Evolutionary conservation across 345 rosid species (phyloP).

Genomic region (Salix brachista): DNA sequence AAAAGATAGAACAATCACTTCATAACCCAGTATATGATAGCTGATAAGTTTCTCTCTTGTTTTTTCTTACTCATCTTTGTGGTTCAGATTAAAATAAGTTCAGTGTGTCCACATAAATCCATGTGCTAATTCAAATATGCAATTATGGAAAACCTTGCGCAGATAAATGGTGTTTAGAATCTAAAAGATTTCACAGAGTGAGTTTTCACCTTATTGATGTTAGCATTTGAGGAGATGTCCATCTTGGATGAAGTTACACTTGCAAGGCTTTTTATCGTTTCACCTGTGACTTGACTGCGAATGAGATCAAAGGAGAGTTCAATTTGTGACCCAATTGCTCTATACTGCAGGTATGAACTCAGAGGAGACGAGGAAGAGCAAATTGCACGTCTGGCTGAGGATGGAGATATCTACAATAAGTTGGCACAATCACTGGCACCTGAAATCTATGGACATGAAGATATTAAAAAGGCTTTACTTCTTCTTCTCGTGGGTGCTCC

Average conservation of each 20-base stretch:
- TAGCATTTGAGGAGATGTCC: neutral
- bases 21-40: no score
- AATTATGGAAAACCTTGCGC: no score
- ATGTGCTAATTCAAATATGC: neutral
- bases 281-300: neutral
- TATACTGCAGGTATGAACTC: constrained; percentile 67
- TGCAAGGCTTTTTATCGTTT: neutral
- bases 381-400: constrained; percentile 84
- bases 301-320: neutral
- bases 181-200: neutral
- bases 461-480: constrained; percentile 89
- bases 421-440: constrained; percentile 89
- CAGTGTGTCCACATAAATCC: neutral
- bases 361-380: constrained; percentile 83
- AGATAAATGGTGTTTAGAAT: no score
- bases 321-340: neutral
- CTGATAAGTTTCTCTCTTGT: no score
- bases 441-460: constrained; percentile 98
- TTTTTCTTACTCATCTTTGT: neutral
- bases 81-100: neutral
- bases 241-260: neutral
- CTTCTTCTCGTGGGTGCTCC: constrained; percentile 98
- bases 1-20: no score
- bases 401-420: constrained; percentile 94
- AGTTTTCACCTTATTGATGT: neutral